Evolutionary conservation across 176 grass and related monocot genomes (phyloP).

Genomic region (Triticum monococcum): DNA sequence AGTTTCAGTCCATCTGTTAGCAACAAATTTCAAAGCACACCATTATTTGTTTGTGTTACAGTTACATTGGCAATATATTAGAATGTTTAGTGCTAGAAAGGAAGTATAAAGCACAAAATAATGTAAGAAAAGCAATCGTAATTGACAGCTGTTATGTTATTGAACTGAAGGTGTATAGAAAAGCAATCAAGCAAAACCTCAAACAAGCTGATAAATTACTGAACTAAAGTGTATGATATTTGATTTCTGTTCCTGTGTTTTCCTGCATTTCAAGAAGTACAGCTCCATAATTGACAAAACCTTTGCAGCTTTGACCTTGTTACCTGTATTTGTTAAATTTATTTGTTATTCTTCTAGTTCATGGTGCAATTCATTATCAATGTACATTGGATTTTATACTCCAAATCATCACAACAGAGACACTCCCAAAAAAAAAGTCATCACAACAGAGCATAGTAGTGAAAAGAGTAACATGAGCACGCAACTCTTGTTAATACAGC

Average conservation of each 20-base stretch:
- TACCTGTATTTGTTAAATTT: not conserved
- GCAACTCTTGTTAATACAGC: not conserved
- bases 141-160: too few relatives aligned
- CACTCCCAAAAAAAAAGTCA: not conserved
- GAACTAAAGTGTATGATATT: not conserved
- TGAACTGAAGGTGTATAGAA: not conserved
- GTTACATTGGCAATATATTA: not conserved
- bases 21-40: not conserved
- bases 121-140: not conserved
- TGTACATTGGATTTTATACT: not conserved
- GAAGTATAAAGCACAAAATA: not conserved
- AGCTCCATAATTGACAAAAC: not conserved
- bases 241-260: not conserved
- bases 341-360: not conserved
- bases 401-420: not conserved
- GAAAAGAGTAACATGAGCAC: not conserved
- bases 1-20: not conserved
- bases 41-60: not conserved
- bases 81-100: not conserved
- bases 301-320: not conserved
- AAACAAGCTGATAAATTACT: not conserved
- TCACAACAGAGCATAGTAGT: not conserved
- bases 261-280: not conserved
- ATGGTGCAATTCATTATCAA: not conserved
- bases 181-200: not conserved